Conservation (phyloP, 257 asterid genomes). For the Primulina eburnea region DNA sequence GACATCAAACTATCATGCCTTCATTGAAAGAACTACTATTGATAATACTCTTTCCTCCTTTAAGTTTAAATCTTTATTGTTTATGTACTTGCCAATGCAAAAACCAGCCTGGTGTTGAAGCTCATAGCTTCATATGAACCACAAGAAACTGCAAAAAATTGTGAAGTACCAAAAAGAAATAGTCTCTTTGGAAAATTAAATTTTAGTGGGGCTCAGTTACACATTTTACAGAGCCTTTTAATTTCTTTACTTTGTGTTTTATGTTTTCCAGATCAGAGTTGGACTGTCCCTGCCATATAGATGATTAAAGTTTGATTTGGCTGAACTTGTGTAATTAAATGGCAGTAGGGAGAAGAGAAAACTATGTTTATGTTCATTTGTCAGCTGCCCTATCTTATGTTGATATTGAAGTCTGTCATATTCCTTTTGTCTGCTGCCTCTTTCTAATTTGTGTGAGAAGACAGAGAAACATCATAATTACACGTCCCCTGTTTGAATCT, state of each 20-base stretch:
- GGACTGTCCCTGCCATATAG: neutral
- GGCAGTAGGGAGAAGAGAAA: neutral
- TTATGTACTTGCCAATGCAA: neutral
- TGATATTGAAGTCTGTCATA: neutral
- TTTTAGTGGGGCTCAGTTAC: neutral
- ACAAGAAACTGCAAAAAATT: too few species aligned
- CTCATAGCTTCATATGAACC: neutral
- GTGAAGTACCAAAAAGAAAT: too few species aligned
- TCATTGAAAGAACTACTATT: neutral
- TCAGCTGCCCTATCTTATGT: neutral
- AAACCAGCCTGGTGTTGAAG: neutral
- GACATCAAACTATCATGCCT: neutral
- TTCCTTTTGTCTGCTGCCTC: neutral
- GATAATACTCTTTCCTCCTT: neutral
- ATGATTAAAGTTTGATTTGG: too few species aligned
- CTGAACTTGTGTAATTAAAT: neutral
- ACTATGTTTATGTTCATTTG: too few species aligned
- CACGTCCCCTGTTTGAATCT: too few species aligned
- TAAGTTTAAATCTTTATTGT: conserved; percentile 10
- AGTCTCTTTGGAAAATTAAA: neutral
- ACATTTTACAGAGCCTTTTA: neutral
- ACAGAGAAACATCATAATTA: too few species aligned
- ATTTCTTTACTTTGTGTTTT: neutral
- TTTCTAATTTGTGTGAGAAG: neutral
- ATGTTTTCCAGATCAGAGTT: neutral